These are phyloP conservation scores for Lenzites betulinus DNA, from an alignment of 768 basidiomycete species.

Conservation along the genomic window DNA sequence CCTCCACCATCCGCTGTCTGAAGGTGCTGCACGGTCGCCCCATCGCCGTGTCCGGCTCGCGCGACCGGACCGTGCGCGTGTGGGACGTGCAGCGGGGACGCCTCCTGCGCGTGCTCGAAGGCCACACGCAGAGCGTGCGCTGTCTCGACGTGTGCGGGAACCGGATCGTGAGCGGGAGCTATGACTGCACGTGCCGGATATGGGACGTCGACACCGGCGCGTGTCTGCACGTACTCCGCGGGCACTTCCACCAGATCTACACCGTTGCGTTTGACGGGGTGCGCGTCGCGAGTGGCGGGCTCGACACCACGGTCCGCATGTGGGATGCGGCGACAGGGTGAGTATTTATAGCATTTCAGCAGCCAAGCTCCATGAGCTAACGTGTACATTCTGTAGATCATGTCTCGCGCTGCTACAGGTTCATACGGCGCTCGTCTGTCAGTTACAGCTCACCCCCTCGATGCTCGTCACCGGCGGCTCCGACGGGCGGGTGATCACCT, in stretches of 20 bases:
- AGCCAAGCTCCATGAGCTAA: too few relatives aligned
- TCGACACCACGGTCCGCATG: constrained; percentile 91
- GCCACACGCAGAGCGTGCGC: constrained; percentile 81
- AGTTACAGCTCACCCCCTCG: constrained; percentile 74
- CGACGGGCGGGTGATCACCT: constrained; percentile 83
- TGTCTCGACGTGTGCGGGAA: constrained; percentile 88
- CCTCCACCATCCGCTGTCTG: constrained; percentile 88
- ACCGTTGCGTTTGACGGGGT: constrained; percentile 88
- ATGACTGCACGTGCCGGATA: constrained; percentile 86
- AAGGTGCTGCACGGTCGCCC: constrained; percentile 86
- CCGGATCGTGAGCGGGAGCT: constrained; percentile 87
- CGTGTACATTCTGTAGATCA: constrained; percentile 50
- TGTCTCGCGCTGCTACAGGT: constrained; percentile 87
- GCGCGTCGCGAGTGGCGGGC: constrained; percentile 79
- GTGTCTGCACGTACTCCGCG: constrained; percentile 78
- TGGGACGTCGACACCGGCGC: constrained; percentile 92
- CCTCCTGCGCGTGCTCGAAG: constrained; percentile 62
- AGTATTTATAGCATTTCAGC: constrained; percentile 26
- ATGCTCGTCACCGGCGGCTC: constrained; percentile 83
- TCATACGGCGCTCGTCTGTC: constrained; percentile 91
- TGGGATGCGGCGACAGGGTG: constrained; percentile 90
- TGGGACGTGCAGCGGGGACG: constrained; percentile 91
- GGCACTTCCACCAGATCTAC: constrained; percentile 90
- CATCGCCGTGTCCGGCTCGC: constrained; percentile 86
- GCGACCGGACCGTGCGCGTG: constrained; percentile 83